Evolutionary conservation across 495 filamentous ascomycete genomes (phyloP).

Genomic region (Penicillium crystallinum): DNA sequence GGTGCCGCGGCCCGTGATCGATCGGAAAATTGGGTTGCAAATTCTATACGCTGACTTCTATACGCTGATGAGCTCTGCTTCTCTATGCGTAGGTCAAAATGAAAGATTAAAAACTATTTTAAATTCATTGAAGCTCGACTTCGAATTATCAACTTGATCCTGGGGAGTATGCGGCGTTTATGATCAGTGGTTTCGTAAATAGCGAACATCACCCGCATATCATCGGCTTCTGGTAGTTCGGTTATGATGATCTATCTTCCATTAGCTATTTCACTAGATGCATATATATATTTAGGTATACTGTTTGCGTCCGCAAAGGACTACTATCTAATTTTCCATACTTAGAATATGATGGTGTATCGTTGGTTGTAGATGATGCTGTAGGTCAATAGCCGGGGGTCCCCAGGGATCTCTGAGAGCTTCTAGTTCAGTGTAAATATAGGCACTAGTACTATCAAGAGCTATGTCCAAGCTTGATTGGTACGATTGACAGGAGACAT

Average conservation of each 20-base stretch:
- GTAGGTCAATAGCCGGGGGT: too few species aligned
- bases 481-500: too few species aligned
- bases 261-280: neutral
- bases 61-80: too few species aligned
- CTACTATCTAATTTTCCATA: too few species aligned
- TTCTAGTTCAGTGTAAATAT: too few species aligned
- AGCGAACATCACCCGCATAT: neutral
- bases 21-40: slow-evolving; percentile 4
- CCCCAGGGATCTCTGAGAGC: too few species aligned
- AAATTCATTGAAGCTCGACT: neutral
- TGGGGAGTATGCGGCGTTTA: neutral
- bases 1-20: slow-evolving; percentile 13
- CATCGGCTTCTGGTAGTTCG: neutral
- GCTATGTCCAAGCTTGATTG: too few species aligned
- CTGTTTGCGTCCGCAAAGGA: too few species aligned
- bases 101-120: neutral
- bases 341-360: too few species aligned
- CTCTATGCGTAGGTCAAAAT: neutral
- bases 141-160: neutral
- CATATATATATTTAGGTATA: too few species aligned
- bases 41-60: neutral
- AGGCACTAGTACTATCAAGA: too few species aligned
- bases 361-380: too few species aligned
- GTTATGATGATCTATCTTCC: neutral
- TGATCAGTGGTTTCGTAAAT: neutral